A percentile compares a stretch with the other conserved stretches of the same genome.
These are phyloP conservation scores for Trypanosomatidae sp. DNA, from an alignment of 208 protist genomes.

Conservation along the genomic window DNA sequence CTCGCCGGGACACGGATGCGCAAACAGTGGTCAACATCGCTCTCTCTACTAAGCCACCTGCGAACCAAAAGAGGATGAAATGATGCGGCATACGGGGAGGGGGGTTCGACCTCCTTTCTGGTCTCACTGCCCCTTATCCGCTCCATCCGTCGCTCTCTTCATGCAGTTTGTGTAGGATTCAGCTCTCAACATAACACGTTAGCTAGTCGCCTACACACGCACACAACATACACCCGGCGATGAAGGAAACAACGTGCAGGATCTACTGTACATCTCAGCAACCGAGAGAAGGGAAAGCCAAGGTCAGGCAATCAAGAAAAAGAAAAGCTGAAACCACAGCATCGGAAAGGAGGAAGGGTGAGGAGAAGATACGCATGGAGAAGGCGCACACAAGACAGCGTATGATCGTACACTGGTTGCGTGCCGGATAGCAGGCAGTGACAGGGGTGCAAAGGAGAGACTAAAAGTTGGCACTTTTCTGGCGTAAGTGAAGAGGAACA, in stretches of 20 bases:
- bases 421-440: not conserved
- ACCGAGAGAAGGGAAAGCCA: not conserved
- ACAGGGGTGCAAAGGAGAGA: too few relatives aligned
- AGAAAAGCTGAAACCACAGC: not conserved
- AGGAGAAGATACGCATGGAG: not conserved
- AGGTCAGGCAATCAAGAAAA: not conserved
- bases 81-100: not conserved
- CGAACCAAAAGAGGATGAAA: not conserved
- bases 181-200: not conserved
- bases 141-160: not conserved
- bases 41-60: not conserved
- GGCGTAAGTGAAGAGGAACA: not conserved
- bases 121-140: too few relatives aligned
- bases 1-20: not conserved
- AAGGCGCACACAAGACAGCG: not conserved
- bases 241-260: not conserved
- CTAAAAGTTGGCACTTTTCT: not conserved
- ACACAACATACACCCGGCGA: not conserved
- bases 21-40: not conserved
- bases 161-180: not conserved
- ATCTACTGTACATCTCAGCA: conserved; percentile 1
- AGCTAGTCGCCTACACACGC: not conserved
- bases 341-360: not conserved
- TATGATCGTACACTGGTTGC: not conserved
- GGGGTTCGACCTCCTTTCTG: not conserved